Evolutionary conservation across 257 asterid species (phyloP).

Genomic region (Vinca minor): DNA sequence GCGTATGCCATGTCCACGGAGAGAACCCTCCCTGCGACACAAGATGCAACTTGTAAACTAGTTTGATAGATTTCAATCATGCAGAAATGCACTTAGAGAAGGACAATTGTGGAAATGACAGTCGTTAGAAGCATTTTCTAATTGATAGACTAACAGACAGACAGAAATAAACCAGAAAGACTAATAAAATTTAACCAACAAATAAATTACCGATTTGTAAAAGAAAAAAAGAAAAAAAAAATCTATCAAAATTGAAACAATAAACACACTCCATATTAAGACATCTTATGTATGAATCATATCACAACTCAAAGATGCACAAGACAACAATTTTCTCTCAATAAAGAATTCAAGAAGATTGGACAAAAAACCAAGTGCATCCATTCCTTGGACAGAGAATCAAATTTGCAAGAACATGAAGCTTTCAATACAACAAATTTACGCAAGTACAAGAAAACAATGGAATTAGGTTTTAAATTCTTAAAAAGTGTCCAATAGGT

Average conservation of each 20-base stretch:
- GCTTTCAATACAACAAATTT: not conserved
- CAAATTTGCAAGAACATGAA: not conserved
- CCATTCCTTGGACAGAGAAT: not conserved
- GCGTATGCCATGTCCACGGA: slow-evolving; percentile 78
- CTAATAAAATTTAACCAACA: not conserved
- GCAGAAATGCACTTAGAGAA: not conserved
- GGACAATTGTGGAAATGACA: no score
- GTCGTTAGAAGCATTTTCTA: not conserved
- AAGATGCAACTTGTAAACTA: slow-evolving; percentile 7
- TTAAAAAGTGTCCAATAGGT: not conserved
- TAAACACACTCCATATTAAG: not conserved
- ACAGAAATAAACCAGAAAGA: not conserved
- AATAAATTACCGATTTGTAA: not conserved
- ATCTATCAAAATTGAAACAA: not conserved
- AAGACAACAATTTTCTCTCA: not conserved
- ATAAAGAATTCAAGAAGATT: not conserved
- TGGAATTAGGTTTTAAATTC: not conserved
- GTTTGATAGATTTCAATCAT: not conserved
- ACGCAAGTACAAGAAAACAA: not conserved
- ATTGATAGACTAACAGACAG: no score
- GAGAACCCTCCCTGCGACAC: slow-evolving; percentile 74
- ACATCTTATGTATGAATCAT: not conserved
- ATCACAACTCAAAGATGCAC: no score
- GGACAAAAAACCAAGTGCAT: not conserved
- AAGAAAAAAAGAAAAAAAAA: no score